Base-by-base conservation (phyloP, 2,329 filamentous ascomycete genomes). In the Fusarium pseudoanthophilum region DNA sequence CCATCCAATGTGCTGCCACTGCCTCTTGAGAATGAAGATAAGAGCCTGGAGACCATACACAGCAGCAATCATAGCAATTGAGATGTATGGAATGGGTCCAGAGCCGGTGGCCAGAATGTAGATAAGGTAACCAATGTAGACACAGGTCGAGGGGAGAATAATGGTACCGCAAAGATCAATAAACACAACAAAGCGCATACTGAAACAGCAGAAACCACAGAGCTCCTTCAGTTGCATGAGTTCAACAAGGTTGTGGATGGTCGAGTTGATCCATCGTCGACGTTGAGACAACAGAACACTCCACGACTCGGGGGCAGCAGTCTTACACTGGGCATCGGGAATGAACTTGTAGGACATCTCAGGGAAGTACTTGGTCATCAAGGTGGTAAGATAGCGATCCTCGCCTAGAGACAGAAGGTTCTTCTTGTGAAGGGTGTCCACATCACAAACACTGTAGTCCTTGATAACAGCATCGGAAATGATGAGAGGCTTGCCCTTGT, bases 181-280 rank as follows among this genome's bases (percentile, higher is more conserved):
- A 77, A 98, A 93, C 74, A 98, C 96, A 72, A 98, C 90, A 78
- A 98, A 98, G 71, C 95, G 92, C 95, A 98, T 98, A 72, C 93
- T 95, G 87, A 98, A 98, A 84, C 93, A 97, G 85, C 96, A 99
- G 90, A 99, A 99, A 75, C 96, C 96, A 80, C 96, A 99, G 83
- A 99, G 92, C 79, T 99, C 95, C 82, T 95, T 92, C 52, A 99
- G 88, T 78, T 92, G 92, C 80, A 97, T 92, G 79, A 99, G 86
- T 82, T 99, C 96, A 32, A 92, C 93, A 80, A 99, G 83, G 81
- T 99, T 99, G 87, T 99, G 96, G 70, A 99, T 92, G 15, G 96
- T 99, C 3, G 96, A 98, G 85, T 99, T 99, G 83, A 99, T 99
- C 96, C 96, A 99, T 81, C 96, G 93, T 86, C 96, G 95, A 87